Evolutionary conservation across 2,329 filamentous ascomycete species (phyloP), one percentile per base, ranked within the genome.

Genomic region (Setomelanomma holmii): DNA sequence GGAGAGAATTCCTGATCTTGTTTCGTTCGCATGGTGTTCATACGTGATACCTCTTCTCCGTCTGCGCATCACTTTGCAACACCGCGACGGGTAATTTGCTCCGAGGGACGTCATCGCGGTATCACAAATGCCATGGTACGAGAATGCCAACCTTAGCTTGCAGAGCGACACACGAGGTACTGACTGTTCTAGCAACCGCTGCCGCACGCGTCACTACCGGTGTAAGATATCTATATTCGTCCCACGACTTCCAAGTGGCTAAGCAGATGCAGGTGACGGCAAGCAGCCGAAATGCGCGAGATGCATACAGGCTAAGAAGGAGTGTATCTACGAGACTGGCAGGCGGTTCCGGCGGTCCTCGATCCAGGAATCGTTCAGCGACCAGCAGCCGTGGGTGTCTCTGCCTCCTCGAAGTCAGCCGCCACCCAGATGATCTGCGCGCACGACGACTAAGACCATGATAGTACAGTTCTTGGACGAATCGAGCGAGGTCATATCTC

Each of bases 401-500:
- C 59, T 73, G 24, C 72, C 72, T 49, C 71, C 71, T 33, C 57
- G 63, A 59, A 67, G 72, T 75, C 61, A 24, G 45, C 11, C 1
- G 36, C 33, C 8, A 22, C 16, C 4, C 17, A 8, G 6, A 12
- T 12, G 1, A 20, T 14, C 17, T 40, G 21, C 10, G 20, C 20
- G 12, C 14, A 10, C 7, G 14, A 43, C 54, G 70, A 43, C 71
- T 51, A 20, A 4, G n/a, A 14, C 27, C 27, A 19, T 19, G 12
- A 19, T 35, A 75, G 72, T 75, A 30, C 69, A 74, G 30, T 75
- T 75, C 36, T 42, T 74, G 17, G 71, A 75, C 51, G 69, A 75
- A 33, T 74, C 72, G 7, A 62, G 60, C 19, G 67, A 71, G 14
- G 64, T 75, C 6, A 62, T 68, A 10, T 67, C 69, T 4, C 67